Evolutionary conservation across 306 rosid genomes (phyloP).

Genomic region (Quercus variabilis): DNA sequence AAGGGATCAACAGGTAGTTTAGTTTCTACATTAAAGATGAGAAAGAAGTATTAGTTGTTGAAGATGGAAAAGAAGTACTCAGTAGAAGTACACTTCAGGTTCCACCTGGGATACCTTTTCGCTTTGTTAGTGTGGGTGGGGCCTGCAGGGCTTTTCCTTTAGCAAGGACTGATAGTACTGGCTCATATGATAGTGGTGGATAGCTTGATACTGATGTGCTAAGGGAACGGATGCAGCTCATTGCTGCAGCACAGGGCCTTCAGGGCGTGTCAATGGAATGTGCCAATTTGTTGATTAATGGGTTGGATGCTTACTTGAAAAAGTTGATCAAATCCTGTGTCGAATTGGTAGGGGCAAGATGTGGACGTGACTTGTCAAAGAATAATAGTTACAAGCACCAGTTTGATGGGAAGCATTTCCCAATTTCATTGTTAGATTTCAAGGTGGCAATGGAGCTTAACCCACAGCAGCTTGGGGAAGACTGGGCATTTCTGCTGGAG

Average conservation of each 20-base stretch:
- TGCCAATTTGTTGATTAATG: conserved; percentile 58
- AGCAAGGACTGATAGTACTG: conserved; percentile 39
- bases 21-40: conserved; percentile 32
- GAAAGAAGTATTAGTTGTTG: conserved; percentile 40
- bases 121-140: conserved; percentile 85
- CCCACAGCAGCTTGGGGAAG: conserved; percentile 93
- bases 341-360: conserved; percentile 69
- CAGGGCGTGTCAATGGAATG: conserved; percentile 81
- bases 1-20: not conserved
- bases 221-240: conserved; percentile 85
- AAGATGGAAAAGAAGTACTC: conserved; percentile 60
- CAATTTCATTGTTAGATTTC: conserved; percentile 74
- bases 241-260: conserved; percentile 76
- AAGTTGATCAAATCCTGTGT: conserved; percentile 73
- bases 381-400: conserved; percentile 56
- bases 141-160: conserved; percentile 64
- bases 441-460: conserved; percentile 94
- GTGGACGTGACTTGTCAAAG: conserved; percentile 43
- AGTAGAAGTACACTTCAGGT: conserved; percentile 58
- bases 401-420: conserved; percentile 57
- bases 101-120: conserved; percentile 83
- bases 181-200: conserved; percentile 61
- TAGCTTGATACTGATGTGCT: conserved; percentile 63
- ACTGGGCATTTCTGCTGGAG: conserved; percentile 92
- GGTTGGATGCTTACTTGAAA: conserved; percentile 79